A percentile compares a stretch with the other conserved stretches of the same genome.
phyloP scores from a whole-genome alignment of 2,329 filamentous ascomycete species.

The Paraphaeosphaeria sporulosa region DNA sequence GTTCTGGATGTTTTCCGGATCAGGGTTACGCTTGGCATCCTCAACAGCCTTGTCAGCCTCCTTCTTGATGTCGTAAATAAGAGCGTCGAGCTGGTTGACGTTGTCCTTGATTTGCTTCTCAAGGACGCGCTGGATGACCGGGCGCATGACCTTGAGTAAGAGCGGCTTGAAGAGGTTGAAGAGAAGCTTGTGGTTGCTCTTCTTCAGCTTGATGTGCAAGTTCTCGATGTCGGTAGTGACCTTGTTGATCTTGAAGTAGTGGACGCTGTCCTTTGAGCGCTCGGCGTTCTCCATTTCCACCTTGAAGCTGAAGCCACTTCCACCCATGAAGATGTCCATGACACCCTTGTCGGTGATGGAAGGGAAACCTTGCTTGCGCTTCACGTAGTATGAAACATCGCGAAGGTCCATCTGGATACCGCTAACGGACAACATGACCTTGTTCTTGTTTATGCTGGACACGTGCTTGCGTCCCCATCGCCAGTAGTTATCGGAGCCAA shows the following conservation, averaged over 20 bases:
- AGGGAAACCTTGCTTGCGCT: conserved; percentile 93
- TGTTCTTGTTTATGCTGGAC: conserved; percentile 81
- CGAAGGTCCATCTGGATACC: conserved; percentile 90
- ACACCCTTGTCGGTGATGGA: conserved; percentile 86
- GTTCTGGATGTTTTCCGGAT: conserved; percentile 78
- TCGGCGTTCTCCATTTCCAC: conserved; percentile 85
- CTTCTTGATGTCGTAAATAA: conserved; percentile 78
- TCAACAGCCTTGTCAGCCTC: conserved; percentile 79
- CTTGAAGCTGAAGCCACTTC: conserved; percentile 89
- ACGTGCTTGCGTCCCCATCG: conserved; percentile 92
- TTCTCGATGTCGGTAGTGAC: conserved; percentile 83
- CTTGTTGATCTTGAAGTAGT: conserved; percentile 95
- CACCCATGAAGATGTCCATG: conserved; percentile 86
- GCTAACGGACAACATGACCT: conserved; percentile 82
- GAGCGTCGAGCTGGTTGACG: conserved; percentile 75
- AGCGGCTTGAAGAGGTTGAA: conserved; percentile 88
- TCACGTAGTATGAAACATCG: conserved; percentile 87
- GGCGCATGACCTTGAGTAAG: conserved; percentile 82
- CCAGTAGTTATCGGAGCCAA: conserved; percentile 92
- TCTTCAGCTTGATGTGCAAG: conserved; percentile 86
- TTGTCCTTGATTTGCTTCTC: conserved; percentile 90
- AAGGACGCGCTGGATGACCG: conserved; percentile 83
- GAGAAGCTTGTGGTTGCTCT: conserved; percentile 93
- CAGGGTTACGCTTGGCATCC: conserved; percentile 66
- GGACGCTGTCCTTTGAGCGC: conserved; percentile 70